Conservation (phyloP, 1,284 basidiomycete genomes). For the Moesziomyces globuligerus region DNA sequence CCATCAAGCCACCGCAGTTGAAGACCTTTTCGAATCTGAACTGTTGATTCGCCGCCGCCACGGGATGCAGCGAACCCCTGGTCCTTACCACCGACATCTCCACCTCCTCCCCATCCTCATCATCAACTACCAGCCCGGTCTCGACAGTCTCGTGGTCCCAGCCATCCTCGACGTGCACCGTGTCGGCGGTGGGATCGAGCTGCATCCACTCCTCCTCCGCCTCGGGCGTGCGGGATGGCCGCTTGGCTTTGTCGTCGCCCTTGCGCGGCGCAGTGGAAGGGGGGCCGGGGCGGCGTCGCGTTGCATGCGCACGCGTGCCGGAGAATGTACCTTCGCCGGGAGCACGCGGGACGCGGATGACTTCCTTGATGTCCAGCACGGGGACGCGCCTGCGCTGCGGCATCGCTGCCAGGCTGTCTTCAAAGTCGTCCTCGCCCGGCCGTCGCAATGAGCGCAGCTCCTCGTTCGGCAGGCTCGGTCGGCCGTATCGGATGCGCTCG, state of each 20-base stretch:
- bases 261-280: conserved; percentile 11
- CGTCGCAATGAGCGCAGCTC: conserved; percentile 28
- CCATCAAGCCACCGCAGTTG: conserved; percentile 88
- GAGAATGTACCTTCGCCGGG: conserved; percentile 68
- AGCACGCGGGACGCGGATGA: conserved; percentile 81
- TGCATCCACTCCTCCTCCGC: conserved; percentile 57
- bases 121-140: conserved; percentile 78
- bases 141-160: conserved; percentile 85
- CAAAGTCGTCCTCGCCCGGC: conserved; percentile 52
- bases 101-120: conserved; percentile 74
- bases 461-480: conserved; percentile 48
- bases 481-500: conserved; percentile 82
- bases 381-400: conserved; percentile 71
- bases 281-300: conserved; percentile 5
- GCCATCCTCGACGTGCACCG: conserved; percentile 72
- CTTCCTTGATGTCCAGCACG: conserved; percentile 76
- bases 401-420: conserved; percentile 45
- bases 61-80: conserved; percentile 14
- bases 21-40: conserved; percentile 96
- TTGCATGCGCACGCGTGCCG: conserved; percentile 27
- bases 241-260: conserved; percentile 66
- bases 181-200: conserved; percentile 70
- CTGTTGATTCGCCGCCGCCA: conserved; percentile 71
- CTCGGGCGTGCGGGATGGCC: conserved; percentile 60
- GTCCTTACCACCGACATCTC: conserved; percentile 68